Conservation (phyloP, 1,139 yeast genomes). For the Lodderomyces orthopsilosis region DNA sequence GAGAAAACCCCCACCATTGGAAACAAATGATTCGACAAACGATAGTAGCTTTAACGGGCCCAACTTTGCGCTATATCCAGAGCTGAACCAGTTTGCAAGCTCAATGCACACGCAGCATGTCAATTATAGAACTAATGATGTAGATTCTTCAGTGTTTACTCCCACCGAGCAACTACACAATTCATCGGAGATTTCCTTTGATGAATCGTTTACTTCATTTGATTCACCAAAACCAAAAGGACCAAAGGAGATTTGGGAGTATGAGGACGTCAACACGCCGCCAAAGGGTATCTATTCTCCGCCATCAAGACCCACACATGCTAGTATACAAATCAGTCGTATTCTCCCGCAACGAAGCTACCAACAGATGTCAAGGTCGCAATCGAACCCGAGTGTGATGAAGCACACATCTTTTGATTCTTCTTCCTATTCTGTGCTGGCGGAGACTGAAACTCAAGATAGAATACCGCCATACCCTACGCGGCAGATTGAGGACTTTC, state of each 20-base stretch:
- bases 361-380: conserved; percentile 15
- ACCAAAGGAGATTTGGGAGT: conserved; percentile 40
- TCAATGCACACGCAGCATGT: not conserved
- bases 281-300: not conserved
- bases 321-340: conserved; percentile 7
- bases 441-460: not conserved
- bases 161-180: not conserved
- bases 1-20: conserved; percentile 28
- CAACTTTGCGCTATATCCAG: not conserved
- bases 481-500: conserved; percentile 9
- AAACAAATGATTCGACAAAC: not conserved
- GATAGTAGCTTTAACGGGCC: not conserved
- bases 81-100: not conserved
- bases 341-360: conserved; percentile 10
- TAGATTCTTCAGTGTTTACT: not conserved
- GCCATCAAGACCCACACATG: not conserved
- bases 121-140: not conserved
- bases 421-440: conserved; percentile 10
- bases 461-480: conserved; percentile 11
- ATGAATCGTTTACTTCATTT: conserved; percentile 16
- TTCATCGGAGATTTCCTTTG: conserved; percentile 14
- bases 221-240: conserved; percentile 45
- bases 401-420: not conserved
- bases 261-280: conserved; percentile 14
- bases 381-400: conserved; percentile 5